Evolutionary conservation across 2,329 filamentous ascomycete genomes (phyloP).

Genomic region (Daldinia sp.): DNA sequence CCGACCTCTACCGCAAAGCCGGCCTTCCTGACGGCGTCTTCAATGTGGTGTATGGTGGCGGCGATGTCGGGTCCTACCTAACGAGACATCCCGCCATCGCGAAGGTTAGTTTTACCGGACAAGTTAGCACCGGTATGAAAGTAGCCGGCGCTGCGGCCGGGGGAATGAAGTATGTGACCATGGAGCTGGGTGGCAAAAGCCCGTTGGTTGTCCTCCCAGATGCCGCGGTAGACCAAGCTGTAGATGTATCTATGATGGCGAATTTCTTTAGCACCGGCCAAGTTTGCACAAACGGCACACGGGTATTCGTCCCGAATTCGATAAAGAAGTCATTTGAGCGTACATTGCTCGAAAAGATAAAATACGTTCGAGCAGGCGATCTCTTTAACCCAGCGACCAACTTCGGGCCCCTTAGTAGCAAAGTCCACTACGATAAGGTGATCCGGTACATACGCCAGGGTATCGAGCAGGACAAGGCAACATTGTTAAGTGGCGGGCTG

Average conservation of each 20-base stretch:
- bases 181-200: constrained; percentile 92
- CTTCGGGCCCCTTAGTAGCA: constrained; percentile 85
- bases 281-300: constrained; percentile 92
- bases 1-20: constrained; percentile 81
- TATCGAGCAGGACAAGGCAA: constrained; percentile 78
- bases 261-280: constrained; percentile 94
- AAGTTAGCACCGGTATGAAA: constrained; percentile 84
- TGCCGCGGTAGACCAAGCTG: constrained; percentile 81
- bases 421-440: constrained; percentile 81
- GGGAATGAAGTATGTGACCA: constrained; percentile 90
- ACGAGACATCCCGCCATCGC: constrained; percentile 78
- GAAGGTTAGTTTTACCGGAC: constrained; percentile 91
- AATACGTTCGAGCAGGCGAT: constrained; percentile 76
- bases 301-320: constrained; percentile 80
- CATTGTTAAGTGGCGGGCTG: constrained; percentile 77
- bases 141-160: constrained; percentile 81
- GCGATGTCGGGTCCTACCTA: constrained; percentile 80
- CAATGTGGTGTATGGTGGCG: constrained; percentile 86
- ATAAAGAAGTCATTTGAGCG: constrained; percentile 78
- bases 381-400: constrained; percentile 80
- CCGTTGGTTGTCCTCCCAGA: constrained; percentile 85
- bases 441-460: constrained; percentile 81
- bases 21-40: constrained; percentile 86
- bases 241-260: constrained; percentile 90
- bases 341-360: constrained; percentile 76